These are phyloP conservation scores for Rhynchospora breviuscula DNA, from an alignment of 176 grass and related monocot genomes.

Conservation along the genomic window DNA sequence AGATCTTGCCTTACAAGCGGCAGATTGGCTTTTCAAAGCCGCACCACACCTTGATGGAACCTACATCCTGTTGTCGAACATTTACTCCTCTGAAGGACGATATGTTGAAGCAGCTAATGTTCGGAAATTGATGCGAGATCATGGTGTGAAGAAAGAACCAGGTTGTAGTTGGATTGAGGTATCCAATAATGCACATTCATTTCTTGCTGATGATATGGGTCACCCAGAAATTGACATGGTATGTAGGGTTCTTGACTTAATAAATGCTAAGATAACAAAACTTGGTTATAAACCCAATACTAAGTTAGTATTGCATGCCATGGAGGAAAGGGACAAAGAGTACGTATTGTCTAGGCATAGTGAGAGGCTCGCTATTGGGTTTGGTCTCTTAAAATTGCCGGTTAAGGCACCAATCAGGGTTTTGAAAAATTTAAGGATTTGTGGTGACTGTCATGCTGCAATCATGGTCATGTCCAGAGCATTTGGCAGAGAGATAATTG, in stretches of 20 bases:
- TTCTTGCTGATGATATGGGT: conserved; percentile 71
- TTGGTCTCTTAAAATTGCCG: conserved; percentile 76
- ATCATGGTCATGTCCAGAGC: conserved; percentile 82
- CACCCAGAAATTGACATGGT: conserved; percentile 59
- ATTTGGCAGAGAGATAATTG: conserved; percentile 64
- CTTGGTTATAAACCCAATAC: conserved; percentile 71
- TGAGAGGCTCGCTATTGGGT: conserved; percentile 77
- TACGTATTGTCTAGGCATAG: conserved; percentile 71
- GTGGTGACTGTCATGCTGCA: conserved; percentile 79
- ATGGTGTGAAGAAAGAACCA: conserved; percentile 91
- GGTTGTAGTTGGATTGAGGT: conserved; percentile 97
- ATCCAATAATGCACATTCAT: conserved; percentile 69
- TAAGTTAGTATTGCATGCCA: conserved; percentile 76
- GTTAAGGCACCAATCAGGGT: conserved; percentile 62
- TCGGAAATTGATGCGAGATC: conserved; percentile 94
- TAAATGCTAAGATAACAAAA: conserved; percentile 74
- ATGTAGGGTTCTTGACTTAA: conserved; percentile 62
- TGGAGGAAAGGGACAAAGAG: conserved; percentile 59
- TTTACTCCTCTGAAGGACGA: conserved; percentile 70
- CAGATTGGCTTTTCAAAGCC: conserved; percentile 65
- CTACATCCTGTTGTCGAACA: conserved; percentile 80
- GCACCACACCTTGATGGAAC: conserved; percentile 74
- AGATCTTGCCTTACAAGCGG: conserved; percentile 54
- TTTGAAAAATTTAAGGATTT: conserved; percentile 94
- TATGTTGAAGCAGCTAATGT: conserved; percentile 68